A percentile compares a stretch with the other conserved stretches of the same genome.
Conservation (phyloP, 1,284 basidiomycete genomes). For the Microstroma glucosiphilum region DNA sequence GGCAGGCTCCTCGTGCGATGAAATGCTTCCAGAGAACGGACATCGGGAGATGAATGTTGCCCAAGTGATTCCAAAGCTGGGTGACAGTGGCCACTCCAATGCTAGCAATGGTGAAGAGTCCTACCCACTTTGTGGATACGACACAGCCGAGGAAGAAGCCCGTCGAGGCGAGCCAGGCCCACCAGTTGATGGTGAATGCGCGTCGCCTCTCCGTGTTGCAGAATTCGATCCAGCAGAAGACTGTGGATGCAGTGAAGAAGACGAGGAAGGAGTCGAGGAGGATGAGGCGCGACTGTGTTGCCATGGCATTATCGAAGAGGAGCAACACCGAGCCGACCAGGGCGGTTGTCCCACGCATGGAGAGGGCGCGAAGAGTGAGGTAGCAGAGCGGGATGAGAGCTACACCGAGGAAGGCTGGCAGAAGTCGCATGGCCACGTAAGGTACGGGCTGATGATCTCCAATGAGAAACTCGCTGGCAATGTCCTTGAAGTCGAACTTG, state of each 20-base stretch:
- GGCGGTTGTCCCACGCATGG: slow-evolving; percentile 74
- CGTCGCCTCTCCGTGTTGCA: slow-evolving; percentile 71
- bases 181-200: slow-evolving; percentile 80
- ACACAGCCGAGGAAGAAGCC: slow-evolving; percentile 86
- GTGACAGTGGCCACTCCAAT: slow-evolving; percentile 76
- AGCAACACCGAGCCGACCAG: slow-evolving; percentile 82
- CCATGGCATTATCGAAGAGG: slow-evolving; percentile 90
- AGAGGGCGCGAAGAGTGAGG: slow-evolving; percentile 83
- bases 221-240: slow-evolving; percentile 82
- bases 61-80: slow-evolving; percentile 85
- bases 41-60: slow-evolving; percentile 74
- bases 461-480: slow-evolving; percentile 53
- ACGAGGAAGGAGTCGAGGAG: slow-evolving; percentile 93
- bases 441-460: slow-evolving; percentile 60
- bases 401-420: slow-evolving; percentile 84
- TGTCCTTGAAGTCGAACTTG: slow-evolving; percentile 92
- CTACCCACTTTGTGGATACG: slow-evolving; percentile 94
- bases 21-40: slow-evolving; percentile 76
- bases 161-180: slow-evolving; percentile 82
- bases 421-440: slow-evolving; percentile 89
- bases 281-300: slow-evolving; percentile 92
- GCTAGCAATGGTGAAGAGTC: slow-evolving; percentile 95
- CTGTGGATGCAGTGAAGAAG: slow-evolving; percentile 90
- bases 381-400: slow-evolving; percentile 80
- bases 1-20: slow-evolving; percentile 74